These are phyloP conservation scores for Cordyceps sp. DNA, from an alignment of 2,329 filamentous ascomycete species.

Conservation along the genomic window DNA sequence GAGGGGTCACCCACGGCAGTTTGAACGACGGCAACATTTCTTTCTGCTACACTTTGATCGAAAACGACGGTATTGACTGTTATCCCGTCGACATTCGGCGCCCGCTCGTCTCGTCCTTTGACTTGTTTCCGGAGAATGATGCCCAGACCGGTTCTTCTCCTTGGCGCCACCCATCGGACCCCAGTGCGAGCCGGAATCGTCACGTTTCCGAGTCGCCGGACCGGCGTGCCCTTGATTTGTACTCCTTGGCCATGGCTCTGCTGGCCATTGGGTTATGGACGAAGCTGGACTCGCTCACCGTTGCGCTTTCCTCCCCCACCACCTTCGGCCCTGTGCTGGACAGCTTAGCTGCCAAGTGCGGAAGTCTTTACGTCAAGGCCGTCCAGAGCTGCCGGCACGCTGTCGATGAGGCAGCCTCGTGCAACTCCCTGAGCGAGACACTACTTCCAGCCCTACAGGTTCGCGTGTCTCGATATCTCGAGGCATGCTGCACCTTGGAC, in stretches of 20 bases:
- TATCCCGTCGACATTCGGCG: slow-evolving; percentile 45
- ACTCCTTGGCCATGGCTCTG: slow-evolving; percentile 56
- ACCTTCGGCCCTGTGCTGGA: slow-evolving; percentile 45
- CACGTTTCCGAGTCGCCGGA: slow-evolving; percentile 32
- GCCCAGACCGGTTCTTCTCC: slow-evolving; percentile 9
- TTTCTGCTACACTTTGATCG: slow-evolving; percentile 36
- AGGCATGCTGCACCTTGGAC: slow-evolving; percentile 44
- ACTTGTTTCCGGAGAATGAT: slow-evolving; percentile 38
- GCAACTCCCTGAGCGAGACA: slow-evolving; percentile 27
- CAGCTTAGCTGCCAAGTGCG: slow-evolving; percentile 50
- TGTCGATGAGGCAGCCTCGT: slow-evolving; percentile 44
- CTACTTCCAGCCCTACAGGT: slow-evolving; percentile 36
- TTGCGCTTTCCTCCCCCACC: slow-evolving; percentile 25
- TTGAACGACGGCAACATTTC: slow-evolving; percentile 51
- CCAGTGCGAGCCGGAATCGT: slow-evolving; percentile 30
- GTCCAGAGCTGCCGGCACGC: slow-evolving; percentile 56
- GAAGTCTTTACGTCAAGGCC: slow-evolving; percentile 58
- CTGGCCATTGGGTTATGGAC: slow-evolving; percentile 65
- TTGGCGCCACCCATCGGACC: slow-evolving; percentile 48
- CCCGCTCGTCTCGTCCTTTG: slow-evolving; percentile 57
- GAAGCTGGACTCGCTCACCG: slow-evolving; percentile 38
- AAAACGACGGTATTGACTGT: slow-evolving; percentile 21
- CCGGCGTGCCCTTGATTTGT: slow-evolving; percentile 48
- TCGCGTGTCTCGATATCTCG: slow-evolving; percentile 38
- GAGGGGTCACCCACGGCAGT: slow-evolving; percentile 54